A percentile compares a stretch with the other conserved stretches of the same genome.
Conservation (phyloP, 345 rosid genomes). For the Salix udensis region DNA sequence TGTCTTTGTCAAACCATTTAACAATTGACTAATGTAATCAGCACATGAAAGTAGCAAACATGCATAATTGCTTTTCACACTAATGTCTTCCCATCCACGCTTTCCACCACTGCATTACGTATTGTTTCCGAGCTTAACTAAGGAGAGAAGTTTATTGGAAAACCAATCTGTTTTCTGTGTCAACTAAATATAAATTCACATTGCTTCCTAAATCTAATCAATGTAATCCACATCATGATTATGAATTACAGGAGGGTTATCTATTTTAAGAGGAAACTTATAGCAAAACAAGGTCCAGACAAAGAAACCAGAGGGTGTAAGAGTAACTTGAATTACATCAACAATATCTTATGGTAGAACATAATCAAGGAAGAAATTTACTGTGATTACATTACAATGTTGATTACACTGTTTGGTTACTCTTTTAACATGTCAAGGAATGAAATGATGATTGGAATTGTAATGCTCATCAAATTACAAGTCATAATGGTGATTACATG, state of each 20-base stretch:
- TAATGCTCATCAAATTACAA: no score
- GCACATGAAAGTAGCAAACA: background rate
- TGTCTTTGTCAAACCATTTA: no score
- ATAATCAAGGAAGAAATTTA: no score
- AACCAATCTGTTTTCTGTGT: background rate
- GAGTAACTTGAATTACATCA: background rate
- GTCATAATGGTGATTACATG: no score
- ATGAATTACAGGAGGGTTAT: background rate
- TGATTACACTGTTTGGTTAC: no score
- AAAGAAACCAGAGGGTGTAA: background rate
- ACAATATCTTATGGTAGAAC: background rate
- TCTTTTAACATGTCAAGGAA: no score
- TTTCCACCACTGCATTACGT: background rate
- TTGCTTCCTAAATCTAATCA: background rate
- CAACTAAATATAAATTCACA: background rate
- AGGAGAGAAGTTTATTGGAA: background rate
- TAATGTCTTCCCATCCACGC: background rate
- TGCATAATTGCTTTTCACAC: background rate
- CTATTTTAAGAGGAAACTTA: background rate
- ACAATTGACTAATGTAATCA: no score
- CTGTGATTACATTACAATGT: no score
- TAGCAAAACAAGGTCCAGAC: background rate
- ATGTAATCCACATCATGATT: background rate
- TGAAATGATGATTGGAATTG: no score
- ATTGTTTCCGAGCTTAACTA: background rate